phyloP scores from a whole-genome alignment of 2,329 filamentous ascomycete species.

The Penicillium sp. region DNA sequence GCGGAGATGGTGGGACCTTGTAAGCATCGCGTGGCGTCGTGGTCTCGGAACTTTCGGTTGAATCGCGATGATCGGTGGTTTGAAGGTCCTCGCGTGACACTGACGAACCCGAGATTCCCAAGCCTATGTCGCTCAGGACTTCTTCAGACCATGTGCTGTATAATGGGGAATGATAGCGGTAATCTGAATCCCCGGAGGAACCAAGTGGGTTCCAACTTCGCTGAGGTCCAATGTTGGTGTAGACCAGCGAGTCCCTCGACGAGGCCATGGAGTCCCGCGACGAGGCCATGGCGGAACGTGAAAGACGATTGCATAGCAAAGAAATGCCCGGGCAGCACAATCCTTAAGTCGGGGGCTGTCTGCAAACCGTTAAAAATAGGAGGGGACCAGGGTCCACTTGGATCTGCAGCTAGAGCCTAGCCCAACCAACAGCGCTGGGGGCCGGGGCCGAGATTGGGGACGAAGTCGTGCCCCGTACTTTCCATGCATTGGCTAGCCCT shows the following conservation, averaged over 20 bases:
- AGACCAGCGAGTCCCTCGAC: slow-evolving; percentile 17
- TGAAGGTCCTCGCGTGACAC: slow-evolving; percentile 15
- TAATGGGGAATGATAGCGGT: slow-evolving; percentile 9
- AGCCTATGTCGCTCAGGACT: slow-evolving; percentile 18
- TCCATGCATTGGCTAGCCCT: background rate
- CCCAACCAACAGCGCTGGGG: too few relatives aligned
- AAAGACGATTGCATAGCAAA: background rate
- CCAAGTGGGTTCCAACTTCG: slow-evolving; percentile 21
- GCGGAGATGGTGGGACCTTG: background rate
- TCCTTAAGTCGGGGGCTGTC: background rate
- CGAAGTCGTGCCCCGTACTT: background rate
- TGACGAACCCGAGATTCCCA: slow-evolving; percentile 17
- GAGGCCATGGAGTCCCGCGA: slow-evolving; percentile 15
- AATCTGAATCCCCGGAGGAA: slow-evolving; percentile 11
- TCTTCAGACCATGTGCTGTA: slow-evolving; percentile 18
- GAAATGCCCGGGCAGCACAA: background rate
- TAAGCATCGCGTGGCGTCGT: background rate
- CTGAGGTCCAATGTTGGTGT: slow-evolving; percentile 11
- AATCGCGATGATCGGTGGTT: background rate
- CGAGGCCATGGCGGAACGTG: slow-evolving; percentile 11
- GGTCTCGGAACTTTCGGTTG: slow-evolving; percentile 5
- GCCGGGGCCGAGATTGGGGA: background rate
- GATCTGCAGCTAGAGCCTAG: background rate
- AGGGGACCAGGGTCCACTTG: background rate
- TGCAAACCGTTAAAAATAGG: background rate